These are phyloP conservation scores for Thalassiosira exigua DNA, from an alignment of 352 stramenopile genomes.

Conservation along the genomic window DNA sequence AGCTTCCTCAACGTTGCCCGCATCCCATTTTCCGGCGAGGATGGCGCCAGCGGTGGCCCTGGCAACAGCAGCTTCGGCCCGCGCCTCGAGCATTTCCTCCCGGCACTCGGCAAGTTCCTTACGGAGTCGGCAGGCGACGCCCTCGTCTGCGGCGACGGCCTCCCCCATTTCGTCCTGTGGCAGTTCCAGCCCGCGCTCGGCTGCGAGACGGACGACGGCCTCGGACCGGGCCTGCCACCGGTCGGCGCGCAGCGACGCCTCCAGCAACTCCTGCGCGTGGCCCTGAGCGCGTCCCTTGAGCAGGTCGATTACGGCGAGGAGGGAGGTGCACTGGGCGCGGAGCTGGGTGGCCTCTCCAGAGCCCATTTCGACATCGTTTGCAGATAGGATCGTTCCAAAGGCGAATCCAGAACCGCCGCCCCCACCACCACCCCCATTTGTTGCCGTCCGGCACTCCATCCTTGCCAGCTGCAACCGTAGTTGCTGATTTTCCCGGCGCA, in stretches of 20 bases:
- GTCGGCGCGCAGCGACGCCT: constrained; percentile 61
- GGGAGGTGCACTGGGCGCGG: constrained; percentile 45
- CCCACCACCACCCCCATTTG: constrained; percentile 17
- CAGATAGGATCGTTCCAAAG: neutral
- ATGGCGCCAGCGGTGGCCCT: constrained; percentile 57
- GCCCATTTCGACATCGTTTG: constrained; percentile 25
- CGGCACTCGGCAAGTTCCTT: constrained; percentile 65
- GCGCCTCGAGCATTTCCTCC: constrained; percentile 50
- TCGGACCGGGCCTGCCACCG: constrained; percentile 70
- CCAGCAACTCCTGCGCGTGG: constrained; percentile 55
- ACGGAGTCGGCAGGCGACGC: constrained; percentile 55
- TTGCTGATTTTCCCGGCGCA: constrained; percentile 79
- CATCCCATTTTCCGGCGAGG: constrained; percentile 54
- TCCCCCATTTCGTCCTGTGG: constrained; percentile 39
- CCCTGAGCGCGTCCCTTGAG: constrained; percentile 40
- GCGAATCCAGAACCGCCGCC: neutral
- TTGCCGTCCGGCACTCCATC: constrained; percentile 60
- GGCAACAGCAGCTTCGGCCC: constrained; percentile 62
- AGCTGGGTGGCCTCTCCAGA: no score
- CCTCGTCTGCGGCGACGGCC: constrained; percentile 30
- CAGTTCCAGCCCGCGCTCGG: constrained; percentile 56
- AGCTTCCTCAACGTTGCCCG: constrained; percentile 40
- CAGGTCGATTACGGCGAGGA: constrained; percentile 52
- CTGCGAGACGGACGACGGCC: constrained; percentile 53
- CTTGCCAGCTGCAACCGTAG: constrained; percentile 73